Percentiles rank a stretch among this genome's conserved stretches.
Evolutionary conservation across 2,329 filamentous ascomycete species (phyloP).

Genomic region (Botryotinia narcissicola): DNA sequence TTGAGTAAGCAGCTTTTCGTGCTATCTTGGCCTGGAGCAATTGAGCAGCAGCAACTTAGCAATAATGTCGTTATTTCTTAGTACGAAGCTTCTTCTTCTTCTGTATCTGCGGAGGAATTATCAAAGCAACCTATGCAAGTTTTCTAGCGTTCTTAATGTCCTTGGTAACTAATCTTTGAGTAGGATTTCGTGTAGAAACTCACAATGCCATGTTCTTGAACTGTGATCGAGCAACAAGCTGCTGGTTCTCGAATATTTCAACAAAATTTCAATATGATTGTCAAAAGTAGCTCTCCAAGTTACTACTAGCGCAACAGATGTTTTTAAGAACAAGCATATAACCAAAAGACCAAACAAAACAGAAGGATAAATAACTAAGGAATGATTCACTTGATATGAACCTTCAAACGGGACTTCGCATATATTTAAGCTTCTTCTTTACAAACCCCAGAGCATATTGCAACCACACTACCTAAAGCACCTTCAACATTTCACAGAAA

Average conservation of each 20-base stretch:
- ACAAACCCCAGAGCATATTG: neutral
- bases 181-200: no score
- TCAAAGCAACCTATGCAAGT: no score
- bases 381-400: fast-evolving
- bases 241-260: neutral
- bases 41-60: no score
- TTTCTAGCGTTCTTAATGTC: no score
- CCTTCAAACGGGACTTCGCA: neutral
- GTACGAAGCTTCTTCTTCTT: no score
- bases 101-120: no score
- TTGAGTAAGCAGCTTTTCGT: no score
- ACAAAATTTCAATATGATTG: neutral
- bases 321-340: neutral
- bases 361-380: neutral
- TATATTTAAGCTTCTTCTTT: neutral
- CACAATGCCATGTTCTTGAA: neutral
- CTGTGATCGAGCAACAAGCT: neutral
- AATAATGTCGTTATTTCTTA: no score
- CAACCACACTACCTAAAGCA: neutral
- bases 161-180: no score
- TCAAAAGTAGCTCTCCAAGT: neutral
- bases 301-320: no score
- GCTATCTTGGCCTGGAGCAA: no score
- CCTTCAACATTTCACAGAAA: neutral
- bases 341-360: neutral